Evolutionary conservation across 306 rosid genomes (phyloP), one percentile per base, ranked within the genome.

Genomic region (Ochetophila trinervis): DNA sequence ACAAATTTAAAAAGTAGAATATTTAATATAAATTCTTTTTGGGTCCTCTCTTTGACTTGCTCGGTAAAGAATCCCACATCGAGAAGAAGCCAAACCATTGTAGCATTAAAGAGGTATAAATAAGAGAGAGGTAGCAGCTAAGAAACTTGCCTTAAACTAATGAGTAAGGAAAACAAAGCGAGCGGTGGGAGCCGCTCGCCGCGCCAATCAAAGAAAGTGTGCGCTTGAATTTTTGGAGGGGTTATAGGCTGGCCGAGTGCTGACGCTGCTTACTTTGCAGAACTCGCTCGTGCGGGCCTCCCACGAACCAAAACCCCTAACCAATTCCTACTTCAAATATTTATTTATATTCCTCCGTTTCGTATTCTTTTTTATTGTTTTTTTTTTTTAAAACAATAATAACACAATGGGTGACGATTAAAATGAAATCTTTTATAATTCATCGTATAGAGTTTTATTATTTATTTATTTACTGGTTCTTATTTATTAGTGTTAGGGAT

Each of bases 161-260:
- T 88, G 91, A 88, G 95, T 83, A 88, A 85, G 98, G 98, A 93
- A 89, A 89, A 89, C 94, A 89, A 89, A 82, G 94, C 86, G 78
- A 77, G 62, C 63, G 84, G 98, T 82, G 94, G 77, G 91, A 89
- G 85, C 93, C 66, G 78, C 60, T 88, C 68, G 94, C 87, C 4
- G 89, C 95, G 89, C 86, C 53, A 0, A 23, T 75, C 20, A 0
- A 14, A 0, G 0, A 0, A 0, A 0, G 0, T 0, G 23, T 70
- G 89, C 89, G 93, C 90, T 85, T 0, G 40, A 76, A 83, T 89
- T 89, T 93, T 45, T 89, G 88, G 81, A 87, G 91, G 96, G 95
- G 81, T 69, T 2, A 81, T 63, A 85, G 91, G 95, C 91, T 78
- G 86, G 91, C 77, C 85, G 37, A 36, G 80, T 27, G 96, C 30